Conservation (phyloP, 495 filamentous ascomycete genomes). For the Tetracladium setigerum region DNA sequence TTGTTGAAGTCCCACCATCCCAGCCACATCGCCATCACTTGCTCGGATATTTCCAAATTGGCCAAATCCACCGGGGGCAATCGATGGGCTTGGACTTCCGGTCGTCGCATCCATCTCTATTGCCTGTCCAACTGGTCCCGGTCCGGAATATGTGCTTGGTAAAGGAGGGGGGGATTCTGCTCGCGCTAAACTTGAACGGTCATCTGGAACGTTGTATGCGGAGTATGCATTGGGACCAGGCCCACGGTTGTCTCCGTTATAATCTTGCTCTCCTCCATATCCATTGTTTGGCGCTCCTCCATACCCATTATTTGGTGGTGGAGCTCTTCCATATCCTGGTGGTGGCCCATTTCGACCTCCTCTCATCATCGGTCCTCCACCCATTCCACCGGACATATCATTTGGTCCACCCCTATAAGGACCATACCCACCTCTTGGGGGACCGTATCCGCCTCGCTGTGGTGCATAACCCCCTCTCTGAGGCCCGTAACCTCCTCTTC, state of each 20-base stretch:
- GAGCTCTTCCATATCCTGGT: conserved; percentile 36
- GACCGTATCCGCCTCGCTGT: conserved; percentile 7
- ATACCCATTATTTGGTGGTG: conserved; percentile 35
- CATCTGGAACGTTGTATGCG: conserved; percentile 33
- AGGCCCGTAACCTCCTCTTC: conserved; percentile 33
- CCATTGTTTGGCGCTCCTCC: conserved; percentile 25
- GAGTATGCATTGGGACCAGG: conserved; percentile 29
- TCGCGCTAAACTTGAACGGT: conserved; percentile 32
- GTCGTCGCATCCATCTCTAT: conserved; percentile 74
- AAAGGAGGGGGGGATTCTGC: conserved; percentile 60
- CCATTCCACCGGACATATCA: conserved; percentile 26
- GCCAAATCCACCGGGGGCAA: conserved; percentile 31
- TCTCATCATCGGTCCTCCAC: conserved; percentile 24
- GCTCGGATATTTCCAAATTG: conserved; percentile 49
- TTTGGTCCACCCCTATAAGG: conserved; percentile 30
- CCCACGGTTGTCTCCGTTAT: conserved; percentile 24
- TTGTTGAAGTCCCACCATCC: conserved; percentile 63
- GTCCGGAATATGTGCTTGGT: conserved; percentile 39
- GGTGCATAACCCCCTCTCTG: conserved; percentile 17
- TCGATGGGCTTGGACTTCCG: conserved; percentile 42
- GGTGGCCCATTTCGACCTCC: conserved; percentile 53
- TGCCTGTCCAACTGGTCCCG: conserved; percentile 55
- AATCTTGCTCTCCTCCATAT: conserved; percentile 33
- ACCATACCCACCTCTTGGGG: conserved; percentile 18
- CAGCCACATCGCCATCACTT: conserved; percentile 59